These are phyloP conservation scores for Colletotrichum shisoi DNA, from an alignment of 2,329 filamentous ascomycete genomes.

Conservation along the genomic window DNA sequence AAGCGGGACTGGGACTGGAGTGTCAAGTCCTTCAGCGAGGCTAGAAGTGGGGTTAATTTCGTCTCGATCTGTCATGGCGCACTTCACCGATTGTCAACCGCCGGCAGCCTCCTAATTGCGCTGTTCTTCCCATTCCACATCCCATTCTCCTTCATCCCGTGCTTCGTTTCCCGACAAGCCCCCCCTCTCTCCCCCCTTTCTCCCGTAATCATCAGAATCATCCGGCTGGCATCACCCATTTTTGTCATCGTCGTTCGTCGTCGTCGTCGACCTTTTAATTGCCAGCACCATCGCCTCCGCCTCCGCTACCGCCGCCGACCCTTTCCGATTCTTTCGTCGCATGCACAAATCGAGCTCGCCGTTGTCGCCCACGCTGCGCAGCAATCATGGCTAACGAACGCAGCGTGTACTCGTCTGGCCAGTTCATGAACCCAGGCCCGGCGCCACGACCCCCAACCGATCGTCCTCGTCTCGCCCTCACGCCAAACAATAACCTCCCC, in stretches of 20 bases:
- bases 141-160: slow-evolving; percentile 17
- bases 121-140: slow-evolving; percentile 38
- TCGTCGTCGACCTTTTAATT: slow-evolving; percentile 18
- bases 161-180: slow-evolving; percentile 22
- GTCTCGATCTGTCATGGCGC: slow-evolving; percentile 39
- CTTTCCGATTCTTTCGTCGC: slow-evolving; percentile 22
- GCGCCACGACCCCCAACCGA: slow-evolving; percentile 89
- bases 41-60: slow-evolving; percentile 43
- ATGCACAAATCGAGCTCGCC: slow-evolving; percentile 29
- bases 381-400: slow-evolving; percentile 44
- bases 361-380: slow-evolving; percentile 30
- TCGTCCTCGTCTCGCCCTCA: slow-evolving; percentile 80
- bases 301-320: slow-evolving; percentile 5
- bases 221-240: slow-evolving; percentile 10
- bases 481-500: slow-evolving; percentile 75
- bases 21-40: slow-evolving; percentile 39
- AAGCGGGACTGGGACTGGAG: slow-evolving; percentile 4
- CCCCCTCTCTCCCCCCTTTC: background rate
- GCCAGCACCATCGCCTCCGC: slow-evolving; percentile 7
- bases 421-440: slow-evolving; percentile 97
- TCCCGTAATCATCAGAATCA: slow-evolving; percentile 5
- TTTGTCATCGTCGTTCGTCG: slow-evolving; percentile 1
- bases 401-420: slow-evolving; percentile 67
- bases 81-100: slow-evolving; percentile 36
- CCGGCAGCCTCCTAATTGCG: slow-evolving; percentile 35